phyloP scores from a whole-genome alignment of 306 rosid genomes.

The Luffa acutangula region DNA sequence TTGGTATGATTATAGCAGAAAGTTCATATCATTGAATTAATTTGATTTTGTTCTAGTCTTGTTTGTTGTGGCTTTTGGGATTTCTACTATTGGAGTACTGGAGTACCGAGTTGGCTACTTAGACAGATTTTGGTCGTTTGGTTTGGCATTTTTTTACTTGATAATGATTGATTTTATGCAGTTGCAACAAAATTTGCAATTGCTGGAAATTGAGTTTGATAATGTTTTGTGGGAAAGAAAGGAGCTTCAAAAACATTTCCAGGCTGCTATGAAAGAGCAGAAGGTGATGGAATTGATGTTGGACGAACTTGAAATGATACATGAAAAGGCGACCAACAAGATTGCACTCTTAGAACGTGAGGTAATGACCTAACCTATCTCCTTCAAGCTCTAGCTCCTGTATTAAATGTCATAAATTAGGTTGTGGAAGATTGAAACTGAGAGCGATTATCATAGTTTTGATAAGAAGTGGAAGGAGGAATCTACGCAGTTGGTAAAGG shows the following conservation, averaged over 20 bases:
- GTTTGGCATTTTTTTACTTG: not conserved
- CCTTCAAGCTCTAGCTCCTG: not conserved
- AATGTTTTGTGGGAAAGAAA: conserved; percentile 40
- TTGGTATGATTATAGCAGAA: not conserved
- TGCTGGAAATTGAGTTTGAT: conserved; percentile 43
- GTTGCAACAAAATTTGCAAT: conserved; percentile 37
- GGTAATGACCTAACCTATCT: conserved; percentile 23
- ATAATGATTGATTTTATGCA: conserved; percentile 18
- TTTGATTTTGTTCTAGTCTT: not conserved
- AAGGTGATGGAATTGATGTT: conserved; percentile 53
- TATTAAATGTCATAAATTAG: not conserved
- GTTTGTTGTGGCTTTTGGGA: not conserved
- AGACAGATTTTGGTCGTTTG: not conserved
- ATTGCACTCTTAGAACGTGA: conserved; percentile 46
- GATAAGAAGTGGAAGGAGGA: not conserved
- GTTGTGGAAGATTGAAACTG: not conserved
- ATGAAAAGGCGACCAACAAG: conserved; percentile 50
- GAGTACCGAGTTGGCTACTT: not conserved
- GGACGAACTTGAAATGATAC: conserved; percentile 63
- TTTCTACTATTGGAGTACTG: not conserved
- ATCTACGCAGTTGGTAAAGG: not conserved
- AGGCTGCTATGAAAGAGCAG: conserved; percentile 42
- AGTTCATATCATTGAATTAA: not conserved
- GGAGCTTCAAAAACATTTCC: conserved; percentile 41
- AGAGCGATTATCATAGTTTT: not conserved